phyloP scores from a whole-genome alignment of 208 protist species.

The Lotmaria passim region DNA sequence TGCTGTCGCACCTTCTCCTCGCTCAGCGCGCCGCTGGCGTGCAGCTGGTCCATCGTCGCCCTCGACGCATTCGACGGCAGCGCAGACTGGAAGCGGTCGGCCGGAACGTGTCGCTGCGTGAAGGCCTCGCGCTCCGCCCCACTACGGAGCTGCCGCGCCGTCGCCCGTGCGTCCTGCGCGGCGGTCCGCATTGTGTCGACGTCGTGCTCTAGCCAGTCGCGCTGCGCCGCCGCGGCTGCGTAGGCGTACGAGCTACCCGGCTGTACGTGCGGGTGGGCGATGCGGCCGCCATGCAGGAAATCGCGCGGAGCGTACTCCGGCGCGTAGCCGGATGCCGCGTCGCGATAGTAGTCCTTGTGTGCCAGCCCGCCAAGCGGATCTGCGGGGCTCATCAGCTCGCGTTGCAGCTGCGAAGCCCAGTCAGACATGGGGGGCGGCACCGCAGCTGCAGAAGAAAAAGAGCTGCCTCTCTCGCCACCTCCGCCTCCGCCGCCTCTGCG shows the following conservation, averaged over 20 bases:
- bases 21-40: slow-evolving; percentile 55
- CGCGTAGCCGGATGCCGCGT: slow-evolving; percentile 69
- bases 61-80: slow-evolving; percentile 39
- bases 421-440: slow-evolving; percentile 31
- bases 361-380: slow-evolving; percentile 82
- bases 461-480: too few relatives aligned
- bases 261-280: slow-evolving; percentile 68
- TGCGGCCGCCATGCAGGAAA: slow-evolving; percentile 65
- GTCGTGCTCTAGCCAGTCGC: slow-evolving; percentile 68
- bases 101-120: slow-evolving; percentile 31
- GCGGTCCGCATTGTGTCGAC: slow-evolving; percentile 32
- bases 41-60: slow-evolving; percentile 56
- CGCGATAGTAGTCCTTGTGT: slow-evolving; percentile 90
- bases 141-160: slow-evolving; percentile 38
- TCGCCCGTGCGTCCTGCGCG: slow-evolving; percentile 42
- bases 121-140: slow-evolving; percentile 47
- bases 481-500: background rate
- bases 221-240: slow-evolving; percentile 47
- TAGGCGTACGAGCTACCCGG: slow-evolving; percentile 39
- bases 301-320: slow-evolving; percentile 89
- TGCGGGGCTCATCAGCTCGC: slow-evolving; percentile 69
- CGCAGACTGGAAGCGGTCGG: slow-evolving; percentile 37
- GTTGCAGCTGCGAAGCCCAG: slow-evolving; percentile 77
- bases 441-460: too few relatives aligned
- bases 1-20: slow-evolving; percentile 53